Evolutionary conservation across 306 rosid species (phyloP), one percentile per base, ranked within the genome.

Genomic region (Corylus heterophylla): DNA sequence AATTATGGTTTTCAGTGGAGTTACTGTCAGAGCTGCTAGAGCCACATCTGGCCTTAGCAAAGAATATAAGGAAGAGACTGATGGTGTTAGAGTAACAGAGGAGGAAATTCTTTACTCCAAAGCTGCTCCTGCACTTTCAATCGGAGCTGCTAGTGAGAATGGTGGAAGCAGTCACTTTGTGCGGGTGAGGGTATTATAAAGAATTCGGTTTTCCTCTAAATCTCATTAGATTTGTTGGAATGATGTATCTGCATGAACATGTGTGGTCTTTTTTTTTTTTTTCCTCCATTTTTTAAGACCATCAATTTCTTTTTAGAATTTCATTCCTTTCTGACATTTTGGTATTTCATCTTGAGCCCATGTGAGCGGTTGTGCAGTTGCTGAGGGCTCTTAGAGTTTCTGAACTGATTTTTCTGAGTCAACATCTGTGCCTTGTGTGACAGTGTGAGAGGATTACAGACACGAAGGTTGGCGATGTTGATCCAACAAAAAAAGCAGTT

Each of bases 101-200:
- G 84, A 72, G 25, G 87, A 71, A 62, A 68, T 75, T 79, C 73
- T 84, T 50, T 61, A 72, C 85, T 86, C 92, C 8, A 82, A 83
- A 83, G 69, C 87, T 71, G 80, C 63, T 81, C 87, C 90, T 61
- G 84, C 97, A 27, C 88, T 75, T 81, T 90, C 94, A 11, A 76
- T 77, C 64, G 94, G 90, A n/a, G 80, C 89, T 74, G 88, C 89
- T 51, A 80, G 93, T 51, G 94, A 91, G 83, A 84, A 88, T 83
- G 89, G 83, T 62, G 97, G 89, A 81, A 87, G 90, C 78, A 52
- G 86, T 74, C 89, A 84, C 54, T 66, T 83, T 71, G 90, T 84
- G 73, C 86, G 81, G 94, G 98, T 92, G 69, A 84, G 91, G 83
- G 55, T 31, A 17, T 67, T 49, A 14, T 75, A 75, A 64, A 11